Conservation (phyloP, 345 rosid species). For the Fremontodendron californicum region DNA sequence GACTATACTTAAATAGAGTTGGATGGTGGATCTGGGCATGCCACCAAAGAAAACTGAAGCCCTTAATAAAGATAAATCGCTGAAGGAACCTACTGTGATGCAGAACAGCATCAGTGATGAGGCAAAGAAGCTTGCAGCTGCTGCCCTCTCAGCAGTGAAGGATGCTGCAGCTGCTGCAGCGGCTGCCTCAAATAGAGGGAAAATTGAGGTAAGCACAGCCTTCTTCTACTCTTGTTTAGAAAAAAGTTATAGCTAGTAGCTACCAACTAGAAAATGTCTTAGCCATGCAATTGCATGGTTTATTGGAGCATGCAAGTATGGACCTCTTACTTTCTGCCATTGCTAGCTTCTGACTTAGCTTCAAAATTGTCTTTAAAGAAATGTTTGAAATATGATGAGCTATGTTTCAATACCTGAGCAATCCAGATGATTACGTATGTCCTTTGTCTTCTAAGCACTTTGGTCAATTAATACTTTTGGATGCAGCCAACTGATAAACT, state of each 20-base stretch:
- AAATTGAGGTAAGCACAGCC: slow-evolving; percentile 61
- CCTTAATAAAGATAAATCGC: slow-evolving; percentile 9
- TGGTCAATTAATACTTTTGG: background rate
- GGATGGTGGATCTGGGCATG: no score
- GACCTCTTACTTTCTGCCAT: background rate
- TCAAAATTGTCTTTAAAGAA: slow-evolving; percentile 1
- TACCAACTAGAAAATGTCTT: background rate
- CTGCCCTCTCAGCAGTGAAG: slow-evolving; percentile 84
- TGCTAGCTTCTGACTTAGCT: background rate
- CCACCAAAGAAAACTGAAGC: slow-evolving; percentile 17
- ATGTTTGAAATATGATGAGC: background rate
- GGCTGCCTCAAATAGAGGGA: slow-evolving; percentile 57
- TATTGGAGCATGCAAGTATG: slow-evolving; percentile 3
- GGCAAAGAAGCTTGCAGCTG: slow-evolving; percentile 71
- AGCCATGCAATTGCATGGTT: background rate
- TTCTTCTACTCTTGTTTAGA: background rate
- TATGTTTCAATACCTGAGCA: background rate
- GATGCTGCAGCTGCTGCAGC: slow-evolving; percentile 70
- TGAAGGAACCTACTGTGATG: slow-evolving; percentile 22
- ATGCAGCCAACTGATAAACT: no score
- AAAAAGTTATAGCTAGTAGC: background rate
- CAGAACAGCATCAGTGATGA: slow-evolving; percentile 46
- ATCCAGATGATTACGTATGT: background rate
- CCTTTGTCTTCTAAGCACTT: background rate
- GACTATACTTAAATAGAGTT: background rate